These are phyloP conservation scores for Populus euphratica DNA, from an alignment of 345 rosid species.

Conservation along the genomic window DNA sequence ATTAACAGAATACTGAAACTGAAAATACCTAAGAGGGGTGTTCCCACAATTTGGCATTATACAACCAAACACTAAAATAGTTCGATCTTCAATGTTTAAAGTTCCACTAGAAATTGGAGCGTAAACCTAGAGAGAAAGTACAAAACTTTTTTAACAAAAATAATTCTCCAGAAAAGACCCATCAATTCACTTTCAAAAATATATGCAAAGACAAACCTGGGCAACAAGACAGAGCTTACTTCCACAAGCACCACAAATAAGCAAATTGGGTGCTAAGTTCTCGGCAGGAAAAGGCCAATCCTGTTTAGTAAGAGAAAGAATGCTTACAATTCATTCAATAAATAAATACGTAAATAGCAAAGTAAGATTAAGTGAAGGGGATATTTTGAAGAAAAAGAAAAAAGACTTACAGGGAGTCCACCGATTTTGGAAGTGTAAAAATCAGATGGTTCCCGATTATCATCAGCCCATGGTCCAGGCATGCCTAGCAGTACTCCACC, in stretches of 20 bases:
- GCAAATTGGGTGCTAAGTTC: constrained; percentile 27
- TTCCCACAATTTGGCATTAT: constrained; percentile 50
- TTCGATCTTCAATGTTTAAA: constrained; percentile 57
- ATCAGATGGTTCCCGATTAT: constrained; percentile 63
- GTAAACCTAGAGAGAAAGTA: constrained; percentile 42
- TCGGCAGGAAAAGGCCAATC: constrained; percentile 71
- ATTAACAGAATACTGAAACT: background rate
- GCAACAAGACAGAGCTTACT: constrained; percentile 65
- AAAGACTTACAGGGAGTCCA: constrained; percentile 62
- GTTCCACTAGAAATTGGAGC: constrained; percentile 57
- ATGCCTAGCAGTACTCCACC: constrained; percentile 53
- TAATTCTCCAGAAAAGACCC: background rate
- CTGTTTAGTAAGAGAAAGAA: constrained; percentile 29
- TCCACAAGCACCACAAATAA: constrained; percentile 57
- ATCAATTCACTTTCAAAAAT: background rate
- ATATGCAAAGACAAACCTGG: constrained; percentile 43
- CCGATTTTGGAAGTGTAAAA: constrained; percentile 76
- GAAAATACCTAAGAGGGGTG: constrained; percentile 52
- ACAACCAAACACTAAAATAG: constrained; percentile 67
- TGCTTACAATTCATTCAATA: background rate
- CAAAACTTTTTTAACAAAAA: background rate
- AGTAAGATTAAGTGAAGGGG: background rate
- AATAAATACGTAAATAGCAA: background rate
- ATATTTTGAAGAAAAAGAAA: background rate
- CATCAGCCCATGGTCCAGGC: constrained; percentile 85